Evolutionary conservation across 805 yeast genomes (phyloP), one percentile per base, ranked within the genome.

Genomic region (Yarrowia sp.): DNA sequence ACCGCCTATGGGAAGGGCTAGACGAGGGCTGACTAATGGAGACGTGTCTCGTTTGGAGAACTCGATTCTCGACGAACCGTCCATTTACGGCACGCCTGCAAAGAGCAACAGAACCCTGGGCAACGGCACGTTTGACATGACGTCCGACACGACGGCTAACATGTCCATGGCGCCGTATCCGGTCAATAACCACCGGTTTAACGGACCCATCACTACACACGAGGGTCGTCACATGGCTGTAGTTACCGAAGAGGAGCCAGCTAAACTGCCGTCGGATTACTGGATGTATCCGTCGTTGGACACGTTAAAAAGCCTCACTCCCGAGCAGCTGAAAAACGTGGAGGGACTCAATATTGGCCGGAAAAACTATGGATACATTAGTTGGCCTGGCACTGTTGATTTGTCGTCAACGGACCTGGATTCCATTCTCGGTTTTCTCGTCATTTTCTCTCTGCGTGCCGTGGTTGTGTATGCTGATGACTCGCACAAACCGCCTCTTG

Each of bases 221-320:
- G 35, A 36, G 44, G 44, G 33, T 8, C 7, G 51, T 7, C 19
- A 26, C 32, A 64, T 36, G 17, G 59, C 66, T 8, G 61, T 67
- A 38, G 66, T 70, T 12, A 33, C 67, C 12, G 19, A 26, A 16
- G 33, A 17, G 10, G 22, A 26, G 16, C 9, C 28, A 14, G 8
- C 51, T 2, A n/a, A n/a, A 3, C 32, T 6, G 70, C 68, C 5
- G 2, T 70, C 36, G 40, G 96, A 90, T 11, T 92, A 91, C 74
- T 92, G 91, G 87, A 85, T 85, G 41, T 81, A 85, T 3, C 98
- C 98, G 19, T 78, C 89, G 2, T 71, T 90, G 24, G 82, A 85
- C 5, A 85, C 84, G 54, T 76, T 92, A 63, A 82, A 84, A 64
- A 73, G 79, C 1, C 78, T 81, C 78, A 73, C 89, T 0, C 78